Conservation (phyloP, 495 filamentous ascomycete genomes). For the Penicillium cataractarum region DNA sequence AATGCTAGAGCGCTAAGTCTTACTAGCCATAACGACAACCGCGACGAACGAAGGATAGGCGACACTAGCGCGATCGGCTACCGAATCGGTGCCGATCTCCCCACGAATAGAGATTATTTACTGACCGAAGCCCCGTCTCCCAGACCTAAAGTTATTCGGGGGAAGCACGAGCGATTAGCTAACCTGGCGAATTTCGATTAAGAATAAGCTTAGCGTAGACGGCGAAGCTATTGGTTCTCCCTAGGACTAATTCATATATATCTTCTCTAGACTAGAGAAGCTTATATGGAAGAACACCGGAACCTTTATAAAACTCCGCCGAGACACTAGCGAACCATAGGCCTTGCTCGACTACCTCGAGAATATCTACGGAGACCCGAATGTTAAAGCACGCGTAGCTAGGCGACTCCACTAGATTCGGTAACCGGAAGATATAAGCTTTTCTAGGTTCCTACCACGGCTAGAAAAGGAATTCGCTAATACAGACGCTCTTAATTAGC, state of each 20-base stretch:
- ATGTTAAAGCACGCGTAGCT: constrained; percentile 5
- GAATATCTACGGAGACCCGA: constrained; percentile 10
- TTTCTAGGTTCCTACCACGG: background rate
- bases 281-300: constrained; percentile 10
- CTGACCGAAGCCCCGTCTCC: constrained; percentile 1
- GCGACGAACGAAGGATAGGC: background rate
- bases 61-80: background rate
- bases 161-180: constrained; percentile 6
- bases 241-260: constrained; percentile 8
- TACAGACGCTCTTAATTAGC: background rate
- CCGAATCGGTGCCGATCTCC: background rate
- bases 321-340: constrained; percentile 1
- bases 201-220: constrained; percentile 10
- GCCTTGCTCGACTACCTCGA: constrained; percentile 5
- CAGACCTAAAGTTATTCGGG: constrained; percentile 3
- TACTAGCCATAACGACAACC: background rate
- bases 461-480: constrained; percentile 13
- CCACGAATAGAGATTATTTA: background rate
- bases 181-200: constrained; percentile 3
- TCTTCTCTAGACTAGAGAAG: constrained; percentile 17
- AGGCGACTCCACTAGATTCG: constrained; percentile 12
- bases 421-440: background rate
- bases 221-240: constrained; percentile 5
- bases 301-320: constrained; percentile 11
- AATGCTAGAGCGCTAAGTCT: background rate